Base-by-base conservation (phyloP, 2,329 filamentous ascomycete species). In the Alternaria postmessia region DNA sequence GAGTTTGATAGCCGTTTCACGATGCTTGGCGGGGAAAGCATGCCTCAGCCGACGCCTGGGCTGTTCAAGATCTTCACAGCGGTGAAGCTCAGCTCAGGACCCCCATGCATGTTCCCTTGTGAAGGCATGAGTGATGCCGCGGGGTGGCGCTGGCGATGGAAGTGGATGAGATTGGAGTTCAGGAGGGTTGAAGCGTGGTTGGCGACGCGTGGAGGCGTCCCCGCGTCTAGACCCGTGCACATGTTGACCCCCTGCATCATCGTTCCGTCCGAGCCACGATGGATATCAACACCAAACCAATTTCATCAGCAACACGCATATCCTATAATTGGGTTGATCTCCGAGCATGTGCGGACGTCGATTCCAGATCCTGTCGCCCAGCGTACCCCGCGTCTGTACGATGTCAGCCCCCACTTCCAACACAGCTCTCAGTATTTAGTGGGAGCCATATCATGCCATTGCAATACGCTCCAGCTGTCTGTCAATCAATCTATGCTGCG, bases 1-100 rank as follows among this genome's bases (percentile, higher is more conserved):
- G 59, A 30, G 65, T 68, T 68, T 68, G 63, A 62, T 54, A 51
- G 43, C 57, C 30, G 65, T 68, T 68, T 68, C 65, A 65, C 51
- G 49, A 61, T 18, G 44, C 65, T 68, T 68, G 65, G 65, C 61
- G 56, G 51, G 43, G 60, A 42, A 57, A 42, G 54, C 32, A 46
- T 68, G 63, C 65, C 61, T 68, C 52, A 64, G 54, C 30, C 51
- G 24, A 41, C 18, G 47, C 32, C 52, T 39, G 38, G 43, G 28
- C 51, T 26, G 52, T 32, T 18, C 24, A 36, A 46, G 30, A 28
- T 46, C 22, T 44, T 18, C 20, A 26, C 26, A 16, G 22, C 28
- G 30, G 32, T 36, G 18, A 43, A n/a, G 38, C 28, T 28, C 38
- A 18, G 30, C 32, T 34, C 34, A 11, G 32, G 8, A 49, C n/a